Conservation (phyloP, 2,329 filamentous ascomycete species). For the Bimuria novae-zelandiae region DNA sequence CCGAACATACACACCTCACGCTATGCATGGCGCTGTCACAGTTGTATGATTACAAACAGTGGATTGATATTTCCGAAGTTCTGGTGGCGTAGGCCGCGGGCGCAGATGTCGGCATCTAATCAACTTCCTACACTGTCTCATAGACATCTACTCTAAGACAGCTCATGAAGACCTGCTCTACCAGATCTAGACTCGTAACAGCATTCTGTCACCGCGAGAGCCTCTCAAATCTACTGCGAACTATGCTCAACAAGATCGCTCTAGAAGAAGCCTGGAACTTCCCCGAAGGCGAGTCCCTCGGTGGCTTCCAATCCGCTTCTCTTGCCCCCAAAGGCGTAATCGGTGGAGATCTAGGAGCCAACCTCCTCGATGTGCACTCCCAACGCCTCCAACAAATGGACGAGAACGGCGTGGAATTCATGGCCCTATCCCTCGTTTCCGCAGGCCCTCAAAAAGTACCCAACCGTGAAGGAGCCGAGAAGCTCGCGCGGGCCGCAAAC, state of each 20-base stretch:
- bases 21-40: background rate
- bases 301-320: conserved; percentile 54
- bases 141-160: background rate
- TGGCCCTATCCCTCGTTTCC: conserved; percentile 54
- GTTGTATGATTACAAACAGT: background rate
- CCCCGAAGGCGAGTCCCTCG: conserved; percentile 67
- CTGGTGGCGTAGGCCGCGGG: background rate
- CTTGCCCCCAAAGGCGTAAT: conserved; percentile 52
- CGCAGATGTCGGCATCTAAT: too few relatives aligned
- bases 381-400: conserved; percentile 50
- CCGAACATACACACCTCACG: background rate
- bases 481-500: conserved; percentile 48
- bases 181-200: too few relatives aligned
- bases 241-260: conserved; percentile 17
- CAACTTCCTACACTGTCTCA: background rate
- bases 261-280: conserved; percentile 35
- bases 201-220: too few relatives aligned
- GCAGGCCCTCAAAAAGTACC: conserved; percentile 54
- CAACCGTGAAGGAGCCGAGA: conserved; percentile 49
- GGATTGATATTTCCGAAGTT: background rate
- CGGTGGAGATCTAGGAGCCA: conserved; percentile 59
- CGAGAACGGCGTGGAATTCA: conserved; percentile 53
- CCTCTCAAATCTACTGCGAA: too few relatives aligned
- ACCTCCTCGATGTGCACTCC: conserved; percentile 57
- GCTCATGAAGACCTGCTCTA: too few relatives aligned